Evolutionary conservation across 2,329 filamentous ascomycete species (phyloP).

Genomic region (Ophiocordyceps unilateralis): DNA sequence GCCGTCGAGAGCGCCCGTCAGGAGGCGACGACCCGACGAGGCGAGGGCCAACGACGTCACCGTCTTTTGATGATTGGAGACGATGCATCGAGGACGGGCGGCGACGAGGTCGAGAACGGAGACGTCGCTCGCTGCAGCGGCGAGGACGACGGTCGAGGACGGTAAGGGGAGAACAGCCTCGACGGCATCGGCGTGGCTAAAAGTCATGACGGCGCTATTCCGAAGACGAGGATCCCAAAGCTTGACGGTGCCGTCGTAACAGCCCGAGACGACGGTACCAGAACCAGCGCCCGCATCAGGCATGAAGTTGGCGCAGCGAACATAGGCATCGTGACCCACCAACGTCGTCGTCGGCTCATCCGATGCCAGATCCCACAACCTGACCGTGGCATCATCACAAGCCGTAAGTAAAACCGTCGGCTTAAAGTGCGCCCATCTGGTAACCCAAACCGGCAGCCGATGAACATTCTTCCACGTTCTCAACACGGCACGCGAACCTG

Average conservation of each 20-base stretch:
- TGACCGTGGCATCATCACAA: slow-evolving; percentile 82
- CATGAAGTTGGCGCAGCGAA: slow-evolving; percentile 75
- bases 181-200: slow-evolving; percentile 81
- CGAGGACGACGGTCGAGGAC: slow-evolving; percentile 71
- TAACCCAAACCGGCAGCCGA: slow-evolving; percentile 85
- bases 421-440: slow-evolving; percentile 79
- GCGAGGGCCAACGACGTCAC: slow-evolving; percentile 76
- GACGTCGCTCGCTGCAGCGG: slow-evolving; percentile 70
- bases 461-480: slow-evolving; percentile 85
- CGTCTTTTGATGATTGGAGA: slow-evolving; percentile 94
- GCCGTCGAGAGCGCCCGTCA: slow-evolving; percentile 82
- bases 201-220: slow-evolving; percentile 61
- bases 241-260: slow-evolving; percentile 85
- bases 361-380: slow-evolving; percentile 83
- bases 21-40: slow-evolving; percentile 61
- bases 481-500: slow-evolving; percentile 71
- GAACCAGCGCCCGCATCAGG: slow-evolving; percentile 42
- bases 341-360: slow-evolving; percentile 63
- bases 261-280: slow-evolving; percentile 72
- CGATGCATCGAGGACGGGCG: slow-evolving; percentile 68
- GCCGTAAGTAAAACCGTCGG: slow-evolving; percentile 76
- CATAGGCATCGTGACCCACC: slow-evolving; percentile 80
- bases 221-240: slow-evolving; percentile 80
- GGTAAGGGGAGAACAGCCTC: slow-evolving; percentile 79
- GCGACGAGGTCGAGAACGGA: slow-evolving; percentile 86